Conservation (phyloP, 768 basidiomycete species). For the Hemileccinum impolitum region DNA sequence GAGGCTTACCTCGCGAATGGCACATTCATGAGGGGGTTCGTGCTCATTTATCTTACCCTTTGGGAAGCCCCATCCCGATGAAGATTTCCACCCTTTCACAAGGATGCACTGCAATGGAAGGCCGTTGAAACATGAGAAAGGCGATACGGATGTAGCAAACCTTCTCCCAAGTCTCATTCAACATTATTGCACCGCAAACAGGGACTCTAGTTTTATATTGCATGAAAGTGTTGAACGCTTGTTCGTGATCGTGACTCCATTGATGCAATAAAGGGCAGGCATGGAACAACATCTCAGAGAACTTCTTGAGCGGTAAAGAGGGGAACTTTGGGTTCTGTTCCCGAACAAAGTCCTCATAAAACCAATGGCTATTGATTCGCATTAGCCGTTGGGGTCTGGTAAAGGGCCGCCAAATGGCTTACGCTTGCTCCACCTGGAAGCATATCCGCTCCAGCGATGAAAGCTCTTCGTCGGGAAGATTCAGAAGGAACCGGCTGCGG, state of each 20-base stretch:
- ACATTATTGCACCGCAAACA: constrained; percentile 95
- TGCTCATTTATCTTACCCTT: constrained; percentile 99
- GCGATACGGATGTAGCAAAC: constrained; percentile 38
- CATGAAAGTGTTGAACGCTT: constrained; percentile 88
- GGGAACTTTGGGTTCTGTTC: constrained; percentile 87
- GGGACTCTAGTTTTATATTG: constrained; percentile 95
- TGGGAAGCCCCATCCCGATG: constrained; percentile 98
- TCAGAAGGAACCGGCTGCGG: constrained; percentile 88
- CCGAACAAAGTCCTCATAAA: constrained; percentile 97
- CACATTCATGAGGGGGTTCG: constrained; percentile 81
- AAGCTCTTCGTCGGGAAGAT: constrained; percentile 91
- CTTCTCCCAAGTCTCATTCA: constrained; percentile 92
- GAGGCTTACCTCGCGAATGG: constrained; percentile 78
- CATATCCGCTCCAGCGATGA: constrained; percentile 89
- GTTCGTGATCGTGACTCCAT: constrained; percentile 82
- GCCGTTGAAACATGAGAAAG: constrained; percentile 9
- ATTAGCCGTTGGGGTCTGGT: constrained; percentile 12
- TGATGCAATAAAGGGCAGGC: constrained; percentile 79
- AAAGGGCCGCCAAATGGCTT: constrained; percentile 33
- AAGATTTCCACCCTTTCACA: constrained; percentile 97
- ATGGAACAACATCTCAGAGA: constrained; percentile 88
- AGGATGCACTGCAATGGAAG: constrained; percentile 70
- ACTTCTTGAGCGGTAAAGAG: constrained; percentile 84
- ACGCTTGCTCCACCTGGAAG: constrained; percentile 99
- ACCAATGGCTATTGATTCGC: constrained; percentile 79